Conservation (phyloP, 23 red algal species). For the Rhodosorus marinus region DNA sequence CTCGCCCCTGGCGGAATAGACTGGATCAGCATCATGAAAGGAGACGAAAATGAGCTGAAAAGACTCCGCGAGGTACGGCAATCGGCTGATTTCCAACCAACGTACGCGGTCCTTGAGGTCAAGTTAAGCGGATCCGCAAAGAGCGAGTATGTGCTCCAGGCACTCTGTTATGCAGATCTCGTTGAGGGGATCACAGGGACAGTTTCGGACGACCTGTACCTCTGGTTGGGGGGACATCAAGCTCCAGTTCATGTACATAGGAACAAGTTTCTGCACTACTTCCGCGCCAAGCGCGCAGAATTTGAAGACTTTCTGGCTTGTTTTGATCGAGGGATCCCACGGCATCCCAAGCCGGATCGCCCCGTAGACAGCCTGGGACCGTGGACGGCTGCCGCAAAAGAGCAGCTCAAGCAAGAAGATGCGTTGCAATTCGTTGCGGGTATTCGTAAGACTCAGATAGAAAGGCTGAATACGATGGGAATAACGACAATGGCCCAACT, state of each 20-base stretch:
- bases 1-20: neutral
- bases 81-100: neutral
- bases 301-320: conserved; percentile 12
- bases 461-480: neutral
- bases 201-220: conserved; percentile 3
- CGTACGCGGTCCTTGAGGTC: conserved; percentile 37
- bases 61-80: no score
- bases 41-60: no score
- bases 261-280: neutral
- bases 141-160: conserved; percentile 30
- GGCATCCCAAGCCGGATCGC: neutral
- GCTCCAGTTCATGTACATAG: neutral
- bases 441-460: neutral
- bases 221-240: conserved; percentile 9
- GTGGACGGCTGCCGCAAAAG: neutral
- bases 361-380: neutral
- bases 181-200: conserved; percentile 5
- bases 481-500: neutral
- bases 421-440: neutral
- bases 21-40: conserved; percentile 6
- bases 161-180: conserved; percentile 21
- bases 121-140: conserved; percentile 23
- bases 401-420: conserved; percentile 3
- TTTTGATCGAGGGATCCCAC: no score
- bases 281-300: neutral